Evolutionary conservation across 2,329 filamentous ascomycete species (phyloP).

Genomic region (Cladosporium sp.): DNA sequence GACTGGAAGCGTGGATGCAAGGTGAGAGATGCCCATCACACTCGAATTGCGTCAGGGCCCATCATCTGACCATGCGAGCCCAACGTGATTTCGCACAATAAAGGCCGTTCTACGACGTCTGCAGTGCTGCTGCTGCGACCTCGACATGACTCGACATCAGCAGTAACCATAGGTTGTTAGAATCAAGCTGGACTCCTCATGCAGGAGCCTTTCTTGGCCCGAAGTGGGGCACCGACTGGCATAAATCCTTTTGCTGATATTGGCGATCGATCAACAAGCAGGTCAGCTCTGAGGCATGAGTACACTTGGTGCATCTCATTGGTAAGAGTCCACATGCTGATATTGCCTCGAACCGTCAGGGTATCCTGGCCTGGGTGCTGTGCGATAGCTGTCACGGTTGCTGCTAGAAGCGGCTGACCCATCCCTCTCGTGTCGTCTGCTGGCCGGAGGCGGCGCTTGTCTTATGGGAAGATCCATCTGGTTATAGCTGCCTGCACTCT

Average conservation of each 20-base stretch:
- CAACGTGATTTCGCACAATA: neutral
- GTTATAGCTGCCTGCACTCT: conserved; percentile 23
- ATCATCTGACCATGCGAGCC: neutral
- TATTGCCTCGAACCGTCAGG: conserved; percentile 8
- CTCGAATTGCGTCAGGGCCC: neutral
- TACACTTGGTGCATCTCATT: neutral
- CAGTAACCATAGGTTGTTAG: neutral
- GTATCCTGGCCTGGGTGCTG: conserved; percentile 15
- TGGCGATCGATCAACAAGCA: neutral
- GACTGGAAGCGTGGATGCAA: neutral
- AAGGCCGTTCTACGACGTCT: neutral
- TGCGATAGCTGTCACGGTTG: conserved; percentile 21
- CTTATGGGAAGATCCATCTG: conserved; percentile 44
- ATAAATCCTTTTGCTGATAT: neutral
- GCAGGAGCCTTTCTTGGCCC: neutral
- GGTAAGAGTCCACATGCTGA: conserved; percentile 11
- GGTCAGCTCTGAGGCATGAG: no score
- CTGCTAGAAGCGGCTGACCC: conserved; percentile 27
- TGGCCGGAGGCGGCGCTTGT: conserved; percentile 33
- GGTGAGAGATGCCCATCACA: neutral
- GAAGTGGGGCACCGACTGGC: neutral
- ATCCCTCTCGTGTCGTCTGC: conserved; percentile 23
- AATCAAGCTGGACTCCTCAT: neutral
- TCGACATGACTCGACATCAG: conserved; percentile 4
- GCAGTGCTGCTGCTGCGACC: neutral